phyloP scores from a whole-genome alignment of 441 rosid genomes.

The Populus hybrid region DNA sequence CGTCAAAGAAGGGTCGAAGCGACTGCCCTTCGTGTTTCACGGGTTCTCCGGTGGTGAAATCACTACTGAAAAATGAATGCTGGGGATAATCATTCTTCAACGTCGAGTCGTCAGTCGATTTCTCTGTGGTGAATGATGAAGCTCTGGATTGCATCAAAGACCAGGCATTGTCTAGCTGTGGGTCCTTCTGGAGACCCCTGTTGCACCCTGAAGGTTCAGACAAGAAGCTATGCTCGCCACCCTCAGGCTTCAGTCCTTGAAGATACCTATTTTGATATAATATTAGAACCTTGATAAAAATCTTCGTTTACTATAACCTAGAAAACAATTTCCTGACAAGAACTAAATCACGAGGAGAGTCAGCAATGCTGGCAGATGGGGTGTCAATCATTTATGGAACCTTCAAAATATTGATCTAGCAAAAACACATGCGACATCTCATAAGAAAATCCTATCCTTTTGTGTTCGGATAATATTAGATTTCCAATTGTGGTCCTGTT shows the following conservation, averaged over 20 bases:
- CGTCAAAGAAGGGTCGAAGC: constrained; percentile 58
- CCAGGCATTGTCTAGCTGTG: constrained; percentile 40
- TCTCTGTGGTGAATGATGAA: constrained; percentile 26
- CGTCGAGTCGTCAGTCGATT: constrained; percentile 26
- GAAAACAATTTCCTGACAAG: neutral
- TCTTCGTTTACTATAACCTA: too few relatives aligned
- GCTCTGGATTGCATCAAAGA: constrained; percentile 40
- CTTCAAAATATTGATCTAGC: too few relatives aligned
- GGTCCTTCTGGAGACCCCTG: constrained; percentile 32
- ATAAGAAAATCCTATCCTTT: too few relatives aligned
- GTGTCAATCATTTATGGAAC: neutral
- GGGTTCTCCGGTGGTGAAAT: constrained; percentile 30
- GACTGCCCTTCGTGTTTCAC: constrained; percentile 43
- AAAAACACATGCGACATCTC: too few relatives aligned
- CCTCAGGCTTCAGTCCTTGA: constrained; percentile 44
- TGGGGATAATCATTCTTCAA: constrained; percentile 40
- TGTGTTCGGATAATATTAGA: neutral
- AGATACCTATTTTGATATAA: constrained; percentile 32
- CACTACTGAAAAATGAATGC: constrained; percentile 28
- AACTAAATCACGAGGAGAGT: too few relatives aligned
- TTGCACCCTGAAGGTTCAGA: constrained; percentile 45
- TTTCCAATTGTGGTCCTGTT: constrained; percentile 1
- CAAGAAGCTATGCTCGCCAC: constrained; percentile 44
- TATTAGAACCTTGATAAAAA: neutral
- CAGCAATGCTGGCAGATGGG: neutral